Conservation (phyloP, 164 flowering plant genomes). For the Brasenia schreberi region DNA sequence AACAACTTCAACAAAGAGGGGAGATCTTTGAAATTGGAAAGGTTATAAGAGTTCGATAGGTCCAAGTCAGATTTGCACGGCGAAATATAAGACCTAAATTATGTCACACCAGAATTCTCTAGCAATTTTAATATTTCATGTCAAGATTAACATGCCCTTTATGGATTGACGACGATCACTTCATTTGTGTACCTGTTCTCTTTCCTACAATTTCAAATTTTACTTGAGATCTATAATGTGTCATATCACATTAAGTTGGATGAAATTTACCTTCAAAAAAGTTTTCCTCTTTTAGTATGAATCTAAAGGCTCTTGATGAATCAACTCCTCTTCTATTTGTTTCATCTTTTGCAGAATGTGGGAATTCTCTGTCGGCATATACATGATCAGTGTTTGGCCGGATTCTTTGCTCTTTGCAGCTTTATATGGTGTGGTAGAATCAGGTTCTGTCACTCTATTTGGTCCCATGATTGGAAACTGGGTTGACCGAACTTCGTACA, state of each 20-base stretch:
- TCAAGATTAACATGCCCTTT: background rate
- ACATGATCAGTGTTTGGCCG: slow-evolving; percentile 82
- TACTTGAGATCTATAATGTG: background rate
- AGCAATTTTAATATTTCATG: too few species aligned
- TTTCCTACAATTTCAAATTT: background rate
- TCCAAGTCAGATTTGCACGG: too few species aligned
- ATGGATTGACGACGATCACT: background rate
- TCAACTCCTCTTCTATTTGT: background rate
- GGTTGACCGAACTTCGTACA: slow-evolving; percentile 49
- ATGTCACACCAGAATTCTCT: too few species aligned
- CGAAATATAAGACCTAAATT: too few species aligned
- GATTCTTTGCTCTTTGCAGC: slow-evolving; percentile 71
- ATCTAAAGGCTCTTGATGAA: background rate
- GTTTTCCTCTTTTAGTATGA: background rate
- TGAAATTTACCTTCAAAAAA: background rate
- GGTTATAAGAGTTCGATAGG: too few species aligned
- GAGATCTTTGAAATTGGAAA: too few species aligned
- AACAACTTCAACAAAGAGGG: too few species aligned
- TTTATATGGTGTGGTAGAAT: slow-evolving; percentile 64
- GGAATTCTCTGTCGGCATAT: slow-evolving; percentile 89
- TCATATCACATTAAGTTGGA: background rate
- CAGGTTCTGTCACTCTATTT: slow-evolving; percentile 60
- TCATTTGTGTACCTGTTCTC: too few species aligned
- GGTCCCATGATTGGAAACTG: slow-evolving; percentile 67
- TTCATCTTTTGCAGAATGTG: slow-evolving; percentile 52